These are phyloP conservation scores for Vicia faba DNA, from an alignment of 306 rosid species.

Conservation along the genomic window DNA sequence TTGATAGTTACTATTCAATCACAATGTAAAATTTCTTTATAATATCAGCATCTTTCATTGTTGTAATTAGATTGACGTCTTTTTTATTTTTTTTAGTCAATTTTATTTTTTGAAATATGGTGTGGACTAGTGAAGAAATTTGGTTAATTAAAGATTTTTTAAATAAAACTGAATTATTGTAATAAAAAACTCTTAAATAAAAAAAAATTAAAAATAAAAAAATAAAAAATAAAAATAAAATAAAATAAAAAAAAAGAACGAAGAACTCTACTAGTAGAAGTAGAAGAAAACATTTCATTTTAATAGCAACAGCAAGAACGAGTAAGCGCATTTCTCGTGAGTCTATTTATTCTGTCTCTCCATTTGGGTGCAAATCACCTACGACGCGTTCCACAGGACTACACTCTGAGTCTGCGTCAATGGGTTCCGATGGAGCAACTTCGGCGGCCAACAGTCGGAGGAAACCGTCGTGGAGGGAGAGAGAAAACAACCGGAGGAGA, in stretches of 20 bases:
- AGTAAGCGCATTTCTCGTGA: slow-evolving; percentile 68
- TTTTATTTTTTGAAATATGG: too few species aligned
- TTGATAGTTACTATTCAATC: too few species aligned
- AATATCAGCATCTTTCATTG: too few species aligned
- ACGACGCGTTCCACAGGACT: slow-evolving; percentile 27
- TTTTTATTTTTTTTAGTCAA: too few species aligned
- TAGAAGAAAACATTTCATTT: background rate
- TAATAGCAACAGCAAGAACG: background rate
- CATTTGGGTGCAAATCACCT: slow-evolving; percentile 44
- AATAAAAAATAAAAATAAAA: background rate
- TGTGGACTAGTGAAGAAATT: too few species aligned
- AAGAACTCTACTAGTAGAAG: background rate
- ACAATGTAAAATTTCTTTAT: too few species aligned
- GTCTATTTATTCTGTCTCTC: slow-evolving; percentile 9
- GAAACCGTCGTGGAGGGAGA: slow-evolving; percentile 98
- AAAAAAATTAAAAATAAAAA: too few species aligned
- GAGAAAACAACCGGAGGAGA: slow-evolving; percentile 88
- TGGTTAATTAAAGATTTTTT: too few species aligned
- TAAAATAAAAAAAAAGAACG: background rate
- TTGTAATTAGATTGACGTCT: too few species aligned
- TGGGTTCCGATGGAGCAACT: slow-evolving; percentile 89
- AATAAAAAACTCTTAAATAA: too few species aligned
- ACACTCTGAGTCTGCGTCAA: slow-evolving; percentile 22
- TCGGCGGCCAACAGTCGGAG: slow-evolving; percentile 66
- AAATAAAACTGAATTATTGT: too few species aligned